phyloP scores from a whole-genome alignment of 108 stramenopile species.

The Pseudonitzschia pungens region DNA sequence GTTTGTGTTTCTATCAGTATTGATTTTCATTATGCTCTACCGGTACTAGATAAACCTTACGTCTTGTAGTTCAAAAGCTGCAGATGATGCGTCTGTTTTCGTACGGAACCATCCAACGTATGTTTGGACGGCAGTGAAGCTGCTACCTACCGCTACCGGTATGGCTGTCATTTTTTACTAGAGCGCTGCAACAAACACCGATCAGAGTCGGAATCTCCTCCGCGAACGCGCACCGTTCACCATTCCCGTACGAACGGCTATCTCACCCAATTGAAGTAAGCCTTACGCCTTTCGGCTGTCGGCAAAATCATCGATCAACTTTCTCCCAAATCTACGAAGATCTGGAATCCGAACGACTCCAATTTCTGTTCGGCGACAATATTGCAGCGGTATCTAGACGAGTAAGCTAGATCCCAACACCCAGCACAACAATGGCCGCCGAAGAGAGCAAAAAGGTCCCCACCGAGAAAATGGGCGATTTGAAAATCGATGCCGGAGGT shows the following conservation, averaged over 20 bases:
- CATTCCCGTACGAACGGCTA: too few species aligned
- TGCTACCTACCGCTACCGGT: background rate
- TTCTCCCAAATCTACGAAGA: background rate
- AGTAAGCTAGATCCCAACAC: background rate
- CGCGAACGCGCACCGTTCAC: background rate
- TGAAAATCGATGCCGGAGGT: conserved; percentile 16
- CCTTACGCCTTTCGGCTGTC: background rate
- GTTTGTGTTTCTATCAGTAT: too few species aligned
- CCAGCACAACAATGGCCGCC: background rate
- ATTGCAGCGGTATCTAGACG: background rate
- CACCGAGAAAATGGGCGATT: conserved; percentile 13
- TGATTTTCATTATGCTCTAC: too few species aligned
- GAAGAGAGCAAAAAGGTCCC: conserved; percentile 7
- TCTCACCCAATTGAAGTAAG: too few species aligned
- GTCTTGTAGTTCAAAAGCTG: background rate
- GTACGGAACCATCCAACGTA: background rate
- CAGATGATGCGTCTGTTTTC: background rate
- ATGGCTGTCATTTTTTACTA: background rate
- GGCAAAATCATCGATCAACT: background rate
- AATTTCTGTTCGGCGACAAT: background rate
- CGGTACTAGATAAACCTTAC: too few species aligned
- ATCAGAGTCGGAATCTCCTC: too few species aligned
- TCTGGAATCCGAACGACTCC: background rate
- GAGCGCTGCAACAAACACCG: too few species aligned
- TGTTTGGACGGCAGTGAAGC: background rate